Base-by-base conservation (phyloP, 2,329 filamentous ascomycete species). In the Hymenoscyphus repandus region DNA sequence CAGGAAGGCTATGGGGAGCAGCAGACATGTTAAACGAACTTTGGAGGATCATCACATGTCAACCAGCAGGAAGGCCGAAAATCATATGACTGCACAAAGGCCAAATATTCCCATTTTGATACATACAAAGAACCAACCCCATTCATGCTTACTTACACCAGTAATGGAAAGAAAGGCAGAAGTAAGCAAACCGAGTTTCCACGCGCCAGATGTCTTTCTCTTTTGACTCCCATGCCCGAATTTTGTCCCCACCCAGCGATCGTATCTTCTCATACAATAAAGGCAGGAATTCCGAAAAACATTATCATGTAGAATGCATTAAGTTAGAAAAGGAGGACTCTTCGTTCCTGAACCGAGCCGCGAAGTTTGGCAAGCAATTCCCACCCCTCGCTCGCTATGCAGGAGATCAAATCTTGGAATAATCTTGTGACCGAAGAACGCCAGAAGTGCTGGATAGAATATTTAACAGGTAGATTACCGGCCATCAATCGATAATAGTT, bases 311-410 rank as follows among this genome's bases (percentile, higher is more conserved):
- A 59, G 50, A 52, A 63, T 63, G 59, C 57, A 63, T 64, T 63
- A 62, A 61, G 51, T 59, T 61, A 53, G 53, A 58, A 55, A 53
- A 47, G 50, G 49, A 45, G 32, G 43, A 46, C 52, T 54, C 50
- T 45, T 54, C 51, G 49, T 48, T 54, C 49, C 46, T 52, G 50
- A 50, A 42, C 55, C 58, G 55, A 57, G 54, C 55, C 58, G 54
- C 51, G 62, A 57, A 62, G 33, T 59, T 55, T 60, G 50, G 56
- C 54, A 63, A 63, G 62, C 58, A 58, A 52, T 57, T 61, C 54
- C 27, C 55, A 53, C 60, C 63, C 58, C 45, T 65, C 64, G 64
- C 65, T 66, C 59, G 64, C 64, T 67, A 67, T 67, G 65, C 64
- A 66, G 57, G 62, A 58, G 64, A 65, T 54, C 60, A 63, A 61